Percentiles rank a stretch among this genome's conserved stretches.
Conservation (phyloP, 2,329 filamentous ascomycete genomes). For the Cercospora nicotianae region DNA sequence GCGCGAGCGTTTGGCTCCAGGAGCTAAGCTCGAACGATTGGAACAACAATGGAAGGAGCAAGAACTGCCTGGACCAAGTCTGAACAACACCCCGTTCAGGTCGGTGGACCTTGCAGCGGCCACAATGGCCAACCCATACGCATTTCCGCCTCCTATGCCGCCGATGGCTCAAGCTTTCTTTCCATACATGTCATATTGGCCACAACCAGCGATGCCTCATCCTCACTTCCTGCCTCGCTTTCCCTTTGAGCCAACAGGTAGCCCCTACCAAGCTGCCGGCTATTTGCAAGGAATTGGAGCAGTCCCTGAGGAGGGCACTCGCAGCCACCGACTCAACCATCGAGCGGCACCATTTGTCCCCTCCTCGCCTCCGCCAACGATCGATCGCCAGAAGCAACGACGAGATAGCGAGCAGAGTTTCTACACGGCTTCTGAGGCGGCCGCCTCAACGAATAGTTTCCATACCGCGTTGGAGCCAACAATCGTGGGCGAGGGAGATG, state of each 20-base stretch:
- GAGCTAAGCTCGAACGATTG: not conserved
- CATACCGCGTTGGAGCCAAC: not conserved
- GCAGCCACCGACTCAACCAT: not conserved
- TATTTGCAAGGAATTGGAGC: not conserved
- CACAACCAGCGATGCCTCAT: not conserved
- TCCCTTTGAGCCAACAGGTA: not conserved
- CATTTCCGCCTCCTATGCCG: not conserved
- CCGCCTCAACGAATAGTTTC: not conserved
- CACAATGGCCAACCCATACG: not conserved
- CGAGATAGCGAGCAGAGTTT: not conserved
- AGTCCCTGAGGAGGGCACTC: not conserved
- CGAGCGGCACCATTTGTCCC: not conserved
- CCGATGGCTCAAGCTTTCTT: not conserved
- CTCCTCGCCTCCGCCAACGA: not conserved
- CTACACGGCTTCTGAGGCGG: not conserved
- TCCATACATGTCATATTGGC: not conserved
- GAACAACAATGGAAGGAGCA: not conserved
- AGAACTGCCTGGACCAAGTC: not conserved
- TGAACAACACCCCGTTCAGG: not conserved
- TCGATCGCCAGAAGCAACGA: not conserved
- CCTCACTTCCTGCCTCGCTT: not conserved
- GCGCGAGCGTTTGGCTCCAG: not conserved
- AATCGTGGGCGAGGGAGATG: not conserved
- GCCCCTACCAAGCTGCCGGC: not conserved
- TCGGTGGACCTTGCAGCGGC: not conserved